Evolutionary conservation across 495 filamentous ascomycete species (phyloP), one percentile per base, ranked within the genome.

Genomic region (Thermothielavioides terrestris): DNA sequence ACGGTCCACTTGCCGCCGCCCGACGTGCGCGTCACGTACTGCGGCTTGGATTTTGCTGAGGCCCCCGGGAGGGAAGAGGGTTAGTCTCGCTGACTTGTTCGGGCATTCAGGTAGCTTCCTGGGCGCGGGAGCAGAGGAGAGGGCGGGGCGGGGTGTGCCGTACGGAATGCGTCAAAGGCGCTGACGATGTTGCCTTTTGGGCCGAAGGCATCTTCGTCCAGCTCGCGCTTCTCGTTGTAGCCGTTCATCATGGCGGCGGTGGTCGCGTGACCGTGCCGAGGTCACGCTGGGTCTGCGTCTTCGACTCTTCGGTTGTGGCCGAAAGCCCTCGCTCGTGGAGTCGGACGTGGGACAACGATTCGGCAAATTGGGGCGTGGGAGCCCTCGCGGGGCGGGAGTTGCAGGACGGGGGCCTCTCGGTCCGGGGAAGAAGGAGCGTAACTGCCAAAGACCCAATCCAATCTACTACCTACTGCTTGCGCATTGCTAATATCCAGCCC

Each of bases 81-180:
- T 68, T 58, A 72, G 68, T 57, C 23, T 32, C 25, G 23, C 30
- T n/a, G n/a, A n/a, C n/a, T n/a, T n/a, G n/a, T n/a, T n/a, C n/a
- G n/a, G n/a, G n/a, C n/a, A n/a, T n/a, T n/a, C n/a, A n/a, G n/a
- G n/a, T n/a, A n/a, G n/a, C n/a, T n/a, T n/a, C n/a, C 7, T 46
- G 37, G 5, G 44, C 23, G 23, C 38, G 31, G 10, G 22, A 11
- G 21, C 27, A 34, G 32, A 15, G 31, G 17, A 50, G 32, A 32
- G 35, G 14, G 37, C 14, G 27, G 45, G 46, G 36, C 55, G 41
- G 18, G 81, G 43, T 30, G 55, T 38, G 18, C 80, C 86, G 62
- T 77, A 96, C 90, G 92, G 68, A 98, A 98, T 56, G 90, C 91
- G 78, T 98, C 92, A 68, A 98, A 98, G 31, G 89, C 86, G 67